Base-by-base conservation (phyloP, 2,329 filamentous ascomycete genomes). In the Beauveria sp. region DNA sequence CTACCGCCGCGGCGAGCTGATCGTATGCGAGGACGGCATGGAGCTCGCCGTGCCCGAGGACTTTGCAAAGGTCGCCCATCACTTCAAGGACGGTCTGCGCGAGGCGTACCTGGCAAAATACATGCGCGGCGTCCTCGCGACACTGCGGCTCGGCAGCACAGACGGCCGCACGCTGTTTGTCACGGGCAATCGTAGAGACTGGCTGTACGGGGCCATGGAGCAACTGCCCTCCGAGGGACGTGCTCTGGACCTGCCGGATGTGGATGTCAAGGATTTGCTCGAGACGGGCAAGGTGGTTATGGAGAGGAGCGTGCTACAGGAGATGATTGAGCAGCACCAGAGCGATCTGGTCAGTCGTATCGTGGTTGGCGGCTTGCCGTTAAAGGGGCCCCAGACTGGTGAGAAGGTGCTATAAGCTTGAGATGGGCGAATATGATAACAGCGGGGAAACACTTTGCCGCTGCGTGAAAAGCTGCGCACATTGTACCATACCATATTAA, bases 211-310 rank as follows among this genome's bases (percentile, higher is more conserved):
- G 43, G 86, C 87, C 40, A 79, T 96, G 70, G 81, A 83, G 57
- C 77, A 83, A 63, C 75, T 87, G 64, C 83, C 82, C 9, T 78
- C 83, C 69, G 83, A 92, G 64, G 91, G 89, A 22, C 83, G 86
- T 61, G 87, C 88, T 9, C 78, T 92, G 67, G 82, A 84, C 62
- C 79, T 88, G 63, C 78, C 82, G n/a, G 89, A 96, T 65, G 91
- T 99, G 42, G 95, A 98, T 75, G 91, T 99, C 65, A 99, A 98
- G 83, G 90, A 98, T 73, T 75, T 99, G 65, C 77, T 99, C 66
- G 90, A 95, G 78, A 86, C 88, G 59, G 89, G 90, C 59, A 86
- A 92, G 69, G 79, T 99, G 63, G 86, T 99, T 63, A 86, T 99
- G 69, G 95, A 99, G 82, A 85, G 89, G 73, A 77, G 79, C 47